Evolutionary conservation across 106 monocot species (phyloP), one percentile per base, ranked within the genome.

Genomic region (Acorus gramineus): DNA sequence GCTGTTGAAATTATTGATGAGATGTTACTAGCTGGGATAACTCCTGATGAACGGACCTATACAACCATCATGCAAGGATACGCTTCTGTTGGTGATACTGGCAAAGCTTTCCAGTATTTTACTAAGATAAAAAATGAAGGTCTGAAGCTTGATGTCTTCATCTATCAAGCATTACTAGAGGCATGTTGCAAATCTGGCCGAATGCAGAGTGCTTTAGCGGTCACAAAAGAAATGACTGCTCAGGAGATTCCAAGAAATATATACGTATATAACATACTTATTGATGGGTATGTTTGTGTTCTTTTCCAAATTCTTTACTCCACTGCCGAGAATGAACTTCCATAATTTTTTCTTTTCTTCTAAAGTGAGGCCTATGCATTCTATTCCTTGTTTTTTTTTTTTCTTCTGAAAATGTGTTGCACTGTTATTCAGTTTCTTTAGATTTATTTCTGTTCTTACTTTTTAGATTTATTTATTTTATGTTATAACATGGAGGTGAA

Each of bases 151-250:
- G 91, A 98, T 78, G 91, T 91, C 47, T 91, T 79, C 68, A 91
- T 87, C 3, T 98, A 92, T 67, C 91, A 98, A 72, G 78, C 85
- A 64, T 73, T 98, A 73, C 87, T 98, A 9, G 91, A 91, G 74
- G 96, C 96, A 63, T 98, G 96, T 59, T 98, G 96, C 78, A 98
- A 98, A 70, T 82, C 96, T 8, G 96, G 96, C 28, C 76, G 91
- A 43, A 98, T 98, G 96, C 96, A 91, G 53, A 98, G 91, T 79
- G 96, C 96, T 56, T 73, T 98, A 66, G 96, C 87, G 57, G 87
- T 98, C 14, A 98, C 91, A 66, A 81, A 85, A 61, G 91, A 91
- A 73, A 98, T 98, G 96, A 77, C 60, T 51, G 56, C 62, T 55
- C 82, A 75, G 45, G 81, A 77, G 63, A 91, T 98, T 55, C 85